A percentile compares a stretch with the other conserved stretches of the same genome.
Conservation (phyloP, 2,329 filamentous ascomycete species). For the Chrysoporthe cubensis region DNA sequence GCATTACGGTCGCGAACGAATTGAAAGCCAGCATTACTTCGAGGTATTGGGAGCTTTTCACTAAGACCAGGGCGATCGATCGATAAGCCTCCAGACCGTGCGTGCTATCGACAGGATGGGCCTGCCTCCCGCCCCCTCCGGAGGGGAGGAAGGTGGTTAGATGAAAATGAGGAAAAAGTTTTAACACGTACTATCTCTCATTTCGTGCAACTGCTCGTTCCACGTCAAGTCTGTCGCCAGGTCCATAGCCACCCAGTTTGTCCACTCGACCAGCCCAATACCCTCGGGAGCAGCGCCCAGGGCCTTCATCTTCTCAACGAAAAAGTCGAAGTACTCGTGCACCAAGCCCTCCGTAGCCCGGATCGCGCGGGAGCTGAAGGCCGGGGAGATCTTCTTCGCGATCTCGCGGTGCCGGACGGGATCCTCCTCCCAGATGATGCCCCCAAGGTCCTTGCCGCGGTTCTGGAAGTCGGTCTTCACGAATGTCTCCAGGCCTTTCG, state of each 20-base stretch:
- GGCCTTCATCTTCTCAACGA: conserved; percentile 23
- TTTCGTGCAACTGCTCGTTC: conserved; percentile 17
- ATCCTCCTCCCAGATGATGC: conserved; percentile 23
- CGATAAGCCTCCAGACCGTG: neutral
- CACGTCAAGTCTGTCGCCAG: conserved; percentile 27
- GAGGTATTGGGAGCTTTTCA: too few relatives aligned
- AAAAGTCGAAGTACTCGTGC: conserved; percentile 24
- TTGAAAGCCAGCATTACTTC: too few relatives aligned
- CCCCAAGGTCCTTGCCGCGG: neutral
- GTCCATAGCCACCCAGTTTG: conserved; percentile 29
- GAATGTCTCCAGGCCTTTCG: conserved; percentile 22
- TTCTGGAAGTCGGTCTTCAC: neutral
- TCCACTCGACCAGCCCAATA: conserved; percentile 23
- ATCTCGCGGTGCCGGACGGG: conserved; percentile 23
- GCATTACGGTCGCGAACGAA: too few relatives aligned
- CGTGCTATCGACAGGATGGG: conserved; percentile 11
- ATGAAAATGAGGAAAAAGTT: neutral
- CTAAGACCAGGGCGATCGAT: neutral
- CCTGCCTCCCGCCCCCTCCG: conserved; percentile 1
- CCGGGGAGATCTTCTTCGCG: conserved; percentile 26
- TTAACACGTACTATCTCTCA: conserved; percentile 20
- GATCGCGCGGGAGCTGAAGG: conserved; percentile 26
- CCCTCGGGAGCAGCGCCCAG: neutral
- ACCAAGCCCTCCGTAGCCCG: conserved; percentile 22
- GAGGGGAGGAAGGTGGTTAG: too few relatives aligned